Evolutionary conservation across 2,329 filamentous ascomycete genomes (phyloP).

Genomic region (Aspergillus pseudoglaucus): DNA sequence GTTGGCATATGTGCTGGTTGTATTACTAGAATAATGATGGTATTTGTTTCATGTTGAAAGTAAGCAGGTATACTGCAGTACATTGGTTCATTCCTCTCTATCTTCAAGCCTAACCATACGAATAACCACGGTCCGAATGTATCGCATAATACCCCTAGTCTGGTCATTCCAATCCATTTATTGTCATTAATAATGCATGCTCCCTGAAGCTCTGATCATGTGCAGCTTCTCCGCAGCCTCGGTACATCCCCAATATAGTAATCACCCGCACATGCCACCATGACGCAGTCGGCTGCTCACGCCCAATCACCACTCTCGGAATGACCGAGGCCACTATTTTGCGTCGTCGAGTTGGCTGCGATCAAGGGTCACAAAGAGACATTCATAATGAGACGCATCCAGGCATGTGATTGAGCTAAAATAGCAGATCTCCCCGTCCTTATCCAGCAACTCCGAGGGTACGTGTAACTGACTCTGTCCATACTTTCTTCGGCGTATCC

Average conservation of each 20-base stretch:
- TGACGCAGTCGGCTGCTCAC: conserved; percentile 8
- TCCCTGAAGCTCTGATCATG: background rate
- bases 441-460: too few species aligned
- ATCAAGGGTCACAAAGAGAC: background rate
- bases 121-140: too few species aligned
- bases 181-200: background rate
- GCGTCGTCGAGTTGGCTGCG: background rate
- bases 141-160: background rate
- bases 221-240: conserved; percentile 9
- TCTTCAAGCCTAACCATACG: too few species aligned
- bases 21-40: conserved; percentile 33
- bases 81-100: background rate
- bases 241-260: conserved; percentile 11
- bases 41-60: conserved; percentile 17
- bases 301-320: conserved; percentile 11
- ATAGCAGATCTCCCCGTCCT: too few species aligned
- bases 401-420: too few species aligned
- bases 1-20: conserved; percentile 21
- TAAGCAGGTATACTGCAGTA: conserved; percentile 5
- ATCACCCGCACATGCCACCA: background rate
- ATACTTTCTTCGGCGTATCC: too few species aligned
- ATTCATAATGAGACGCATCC: too few species aligned
- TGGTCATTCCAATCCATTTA: background rate
- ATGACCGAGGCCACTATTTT: background rate
- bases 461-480: too few species aligned